Conservation (phyloP, 2,329 filamentous ascomycete genomes). For the Xylaria sp. region DNA sequence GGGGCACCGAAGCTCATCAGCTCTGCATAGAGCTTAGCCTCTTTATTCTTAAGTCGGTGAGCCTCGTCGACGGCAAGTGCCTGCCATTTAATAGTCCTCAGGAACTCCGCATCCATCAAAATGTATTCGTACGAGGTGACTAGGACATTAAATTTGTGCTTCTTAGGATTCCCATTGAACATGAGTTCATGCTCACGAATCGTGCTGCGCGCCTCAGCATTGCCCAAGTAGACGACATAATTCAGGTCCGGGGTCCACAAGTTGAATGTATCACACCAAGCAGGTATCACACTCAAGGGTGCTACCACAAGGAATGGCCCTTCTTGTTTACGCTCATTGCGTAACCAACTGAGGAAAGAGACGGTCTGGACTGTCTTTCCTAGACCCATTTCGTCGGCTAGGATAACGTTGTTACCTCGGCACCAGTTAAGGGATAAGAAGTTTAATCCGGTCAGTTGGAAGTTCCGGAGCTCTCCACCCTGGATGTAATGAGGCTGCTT, state of each 20-base stretch:
- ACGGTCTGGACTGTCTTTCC: constrained; percentile 99
- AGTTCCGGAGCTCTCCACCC: constrained; percentile 85
- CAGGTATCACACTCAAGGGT: constrained; percentile 94
- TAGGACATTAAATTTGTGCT: constrained; percentile 96
- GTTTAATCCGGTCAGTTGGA: constrained; percentile 93
- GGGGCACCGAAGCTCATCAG: constrained; percentile 87
- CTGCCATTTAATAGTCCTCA: constrained; percentile 96
- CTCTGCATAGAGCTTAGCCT: constrained; percentile 90
- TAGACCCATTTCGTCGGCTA: constrained; percentile 98
- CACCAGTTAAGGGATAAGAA: constrained; percentile 98
- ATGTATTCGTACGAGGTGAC: constrained; percentile 99
- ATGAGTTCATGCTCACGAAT: constrained; percentile 92
- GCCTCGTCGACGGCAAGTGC: constrained; percentile 96
- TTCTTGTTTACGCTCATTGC: constrained; percentile 87
- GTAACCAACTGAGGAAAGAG: constrained; percentile 95
- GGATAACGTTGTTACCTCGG: constrained; percentile 91
- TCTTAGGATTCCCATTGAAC: constrained; percentile 84
- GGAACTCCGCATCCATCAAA: constrained; percentile 81
- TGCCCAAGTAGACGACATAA: constrained; percentile 96
- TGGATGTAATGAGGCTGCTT: constrained; percentile 87
- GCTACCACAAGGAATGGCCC: constrained; percentile 98
- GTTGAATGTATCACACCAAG: constrained; percentile 98
- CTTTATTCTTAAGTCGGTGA: constrained; percentile 94
- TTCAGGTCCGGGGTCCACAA: constrained; percentile 95
- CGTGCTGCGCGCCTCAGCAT: constrained; percentile 83